Conservation (phyloP, 805 yeast species). For the Tetrapisispora nanseiensis region DNA sequence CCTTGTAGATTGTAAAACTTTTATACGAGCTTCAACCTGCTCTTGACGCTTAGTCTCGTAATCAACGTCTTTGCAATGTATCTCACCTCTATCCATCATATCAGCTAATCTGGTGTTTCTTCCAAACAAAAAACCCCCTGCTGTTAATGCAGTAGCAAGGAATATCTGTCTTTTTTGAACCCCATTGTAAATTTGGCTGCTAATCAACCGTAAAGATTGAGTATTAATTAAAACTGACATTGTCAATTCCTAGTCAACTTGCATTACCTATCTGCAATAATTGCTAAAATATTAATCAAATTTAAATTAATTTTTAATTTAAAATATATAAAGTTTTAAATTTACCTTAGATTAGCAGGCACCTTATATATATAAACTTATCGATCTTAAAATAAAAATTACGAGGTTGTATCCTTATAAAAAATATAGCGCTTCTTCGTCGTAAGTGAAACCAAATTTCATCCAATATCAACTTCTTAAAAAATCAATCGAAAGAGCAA, state of each 20-base stretch:
- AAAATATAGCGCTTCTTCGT: too few species aligned
- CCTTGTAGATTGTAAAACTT: conserved; percentile 18
- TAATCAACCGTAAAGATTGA: background rate
- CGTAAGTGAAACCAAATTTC: background rate
- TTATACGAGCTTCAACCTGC: conserved; percentile 23
- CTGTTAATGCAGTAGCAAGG: conserved; percentile 9
- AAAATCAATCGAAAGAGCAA: too few species aligned
- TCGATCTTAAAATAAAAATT: too few species aligned
- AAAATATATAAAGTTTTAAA: too few species aligned
- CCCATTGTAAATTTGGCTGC: background rate
- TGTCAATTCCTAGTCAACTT: too few species aligned
- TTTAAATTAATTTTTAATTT: too few species aligned
- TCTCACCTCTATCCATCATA: conserved; percentile 36
- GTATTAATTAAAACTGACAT: background rate
- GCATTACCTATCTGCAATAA: too few species aligned
- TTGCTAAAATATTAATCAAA: too few species aligned
- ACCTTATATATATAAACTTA: too few species aligned
- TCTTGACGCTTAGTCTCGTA: conserved; percentile 32
- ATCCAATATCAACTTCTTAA: background rate
- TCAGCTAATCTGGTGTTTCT: conserved; percentile 48
- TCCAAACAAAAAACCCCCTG: conserved; percentile 25
- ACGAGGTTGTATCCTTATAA: background rate
- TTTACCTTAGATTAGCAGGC: too few species aligned
- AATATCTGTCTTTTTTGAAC: conserved; percentile 9
- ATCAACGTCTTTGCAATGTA: conserved; percentile 23